Evolutionary conservation across 2,329 filamentous ascomycete species (phyloP).

Genomic region (Botrytis hyacinthi): DNA sequence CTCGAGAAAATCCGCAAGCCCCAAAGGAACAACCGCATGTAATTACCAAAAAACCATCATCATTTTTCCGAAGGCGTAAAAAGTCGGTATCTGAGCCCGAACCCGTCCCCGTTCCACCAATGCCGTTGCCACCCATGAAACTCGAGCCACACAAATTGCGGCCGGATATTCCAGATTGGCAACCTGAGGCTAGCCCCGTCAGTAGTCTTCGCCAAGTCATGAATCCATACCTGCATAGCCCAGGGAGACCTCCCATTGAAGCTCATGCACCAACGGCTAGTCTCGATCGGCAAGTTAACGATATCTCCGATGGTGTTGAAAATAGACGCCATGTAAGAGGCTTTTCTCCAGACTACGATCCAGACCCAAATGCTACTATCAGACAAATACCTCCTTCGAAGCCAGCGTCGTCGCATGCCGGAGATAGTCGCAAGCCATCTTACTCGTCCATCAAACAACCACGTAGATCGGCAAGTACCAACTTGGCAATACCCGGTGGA

Average conservation of each 20-base stretch:
- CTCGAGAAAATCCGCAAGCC: constrained; percentile 33
- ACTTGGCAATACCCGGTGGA: constrained; percentile 14
- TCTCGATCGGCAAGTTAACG: constrained; percentile 30
- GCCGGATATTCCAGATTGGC: constrained; percentile 27
- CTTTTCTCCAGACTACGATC: constrained; percentile 75
- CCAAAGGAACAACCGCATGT: constrained; percentile 36
- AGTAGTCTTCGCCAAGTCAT: constrained; percentile 84
- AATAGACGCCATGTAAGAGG: constrained; percentile 46
- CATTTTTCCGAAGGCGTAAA: constrained; percentile 91
- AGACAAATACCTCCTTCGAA: constrained; percentile 51
- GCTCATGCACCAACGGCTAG: constrained; percentile 24
- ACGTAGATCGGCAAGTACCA: constrained; percentile 23
- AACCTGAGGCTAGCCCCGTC: constrained; percentile 54
- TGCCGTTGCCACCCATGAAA: constrained; percentile 39
- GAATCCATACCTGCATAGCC: constrained; percentile 68
- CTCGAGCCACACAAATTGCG: constrained; percentile 26
- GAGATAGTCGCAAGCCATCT: constrained; percentile 18
- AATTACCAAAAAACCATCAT: constrained; percentile 87
- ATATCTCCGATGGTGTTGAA: constrained; percentile 29
- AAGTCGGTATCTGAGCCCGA: constrained; percentile 74
- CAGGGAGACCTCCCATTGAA: constrained; percentile 30
- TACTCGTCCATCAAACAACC: constrained; percentile 24
- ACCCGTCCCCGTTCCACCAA: constrained; percentile 54
- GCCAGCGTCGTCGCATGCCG: constrained; percentile 15
- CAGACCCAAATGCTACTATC: constrained; percentile 69